These are phyloP conservation scores for Rhynchospora breviuscula DNA, from an alignment of 176 grass and related monocot species.

Conservation along the genomic window DNA sequence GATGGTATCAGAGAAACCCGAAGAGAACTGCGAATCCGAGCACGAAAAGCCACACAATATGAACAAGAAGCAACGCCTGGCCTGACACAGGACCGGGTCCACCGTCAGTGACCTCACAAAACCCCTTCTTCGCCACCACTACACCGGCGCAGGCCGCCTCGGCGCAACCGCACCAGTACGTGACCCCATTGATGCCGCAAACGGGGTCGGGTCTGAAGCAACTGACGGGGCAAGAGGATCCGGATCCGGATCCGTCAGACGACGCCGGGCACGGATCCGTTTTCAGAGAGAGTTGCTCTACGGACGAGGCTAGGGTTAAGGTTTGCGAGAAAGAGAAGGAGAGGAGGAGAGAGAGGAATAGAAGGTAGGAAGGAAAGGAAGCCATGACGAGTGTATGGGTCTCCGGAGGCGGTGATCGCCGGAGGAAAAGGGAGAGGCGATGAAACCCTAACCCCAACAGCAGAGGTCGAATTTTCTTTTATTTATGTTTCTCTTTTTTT, in stretches of 20 bases:
- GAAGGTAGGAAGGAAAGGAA: constrained; percentile 5
- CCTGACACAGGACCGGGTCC: constrained; percentile 60
- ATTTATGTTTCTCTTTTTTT: neutral
- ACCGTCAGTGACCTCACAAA: constrained; percentile 61
- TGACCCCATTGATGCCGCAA: constrained; percentile 68
- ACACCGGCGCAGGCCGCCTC: constrained; percentile 77
- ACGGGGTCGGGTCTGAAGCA: constrained; percentile 87
- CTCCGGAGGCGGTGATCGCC: constrained; percentile 31
- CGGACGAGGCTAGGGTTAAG: constrained; percentile 38
- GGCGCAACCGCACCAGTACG: constrained; percentile 82
- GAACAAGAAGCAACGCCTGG: constrained; percentile 74
- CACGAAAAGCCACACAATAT: constrained; percentile 92
- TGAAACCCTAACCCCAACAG: constrained; percentile 17
- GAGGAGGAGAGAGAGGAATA: constrained; percentile 23
- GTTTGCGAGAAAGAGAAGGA: constrained; percentile 34
- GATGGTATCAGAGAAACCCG: constrained; percentile 54
- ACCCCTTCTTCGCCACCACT: constrained; percentile 54
- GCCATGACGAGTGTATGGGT: constrained; percentile 32
- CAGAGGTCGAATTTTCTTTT: neutral
- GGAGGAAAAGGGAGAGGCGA: constrained; percentile 6
- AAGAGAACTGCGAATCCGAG: constrained; percentile 77
- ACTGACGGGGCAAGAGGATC: constrained; percentile 45
- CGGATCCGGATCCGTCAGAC: constrained; percentile 27
- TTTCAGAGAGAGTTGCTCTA: neutral
- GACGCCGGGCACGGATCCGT: constrained; percentile 37